phyloP scores from a whole-genome alignment of 2,329 filamentous ascomycete genomes.

The Penicillium sp. region DNA sequence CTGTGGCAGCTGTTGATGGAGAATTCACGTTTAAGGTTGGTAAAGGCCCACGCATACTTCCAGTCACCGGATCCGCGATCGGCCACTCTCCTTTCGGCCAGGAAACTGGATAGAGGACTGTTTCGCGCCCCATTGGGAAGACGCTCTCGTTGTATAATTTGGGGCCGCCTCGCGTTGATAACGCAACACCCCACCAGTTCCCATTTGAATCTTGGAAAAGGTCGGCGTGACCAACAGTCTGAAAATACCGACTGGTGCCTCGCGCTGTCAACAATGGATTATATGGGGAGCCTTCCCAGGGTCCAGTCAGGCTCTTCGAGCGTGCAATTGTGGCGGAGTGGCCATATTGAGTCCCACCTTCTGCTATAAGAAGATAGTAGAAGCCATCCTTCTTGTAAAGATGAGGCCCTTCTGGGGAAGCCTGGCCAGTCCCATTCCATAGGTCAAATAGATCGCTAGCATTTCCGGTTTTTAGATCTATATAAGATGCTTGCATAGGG shows the following conservation, averaged over 20 bases:
- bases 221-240: background rate
- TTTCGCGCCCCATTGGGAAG: background rate
- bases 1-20: too few species aligned
- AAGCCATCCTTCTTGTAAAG: slow-evolving; percentile 31
- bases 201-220: background rate
- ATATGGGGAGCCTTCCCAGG: background rate
- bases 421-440: slow-evolving; percentile 55
- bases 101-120: background rate
- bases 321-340: background rate
- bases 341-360: background rate
- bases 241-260: background rate
- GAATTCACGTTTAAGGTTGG: too few species aligned
- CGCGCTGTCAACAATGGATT: background rate
- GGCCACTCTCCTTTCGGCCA: background rate
- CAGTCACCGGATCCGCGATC: too few species aligned
- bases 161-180: background rate
- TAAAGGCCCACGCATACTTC: too few species aligned
- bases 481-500: background rate
- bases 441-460: background rate
- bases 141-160: background rate
- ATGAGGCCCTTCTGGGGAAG: slow-evolving; percentile 34
- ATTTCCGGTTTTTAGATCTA: background rate
- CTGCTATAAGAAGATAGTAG: slow-evolving; percentile 31
- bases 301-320: background rate
- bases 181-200: background rate